phyloP scores from a whole-genome alignment of 2,329 filamentous ascomycete species.

The Coniella vitis region DNA sequence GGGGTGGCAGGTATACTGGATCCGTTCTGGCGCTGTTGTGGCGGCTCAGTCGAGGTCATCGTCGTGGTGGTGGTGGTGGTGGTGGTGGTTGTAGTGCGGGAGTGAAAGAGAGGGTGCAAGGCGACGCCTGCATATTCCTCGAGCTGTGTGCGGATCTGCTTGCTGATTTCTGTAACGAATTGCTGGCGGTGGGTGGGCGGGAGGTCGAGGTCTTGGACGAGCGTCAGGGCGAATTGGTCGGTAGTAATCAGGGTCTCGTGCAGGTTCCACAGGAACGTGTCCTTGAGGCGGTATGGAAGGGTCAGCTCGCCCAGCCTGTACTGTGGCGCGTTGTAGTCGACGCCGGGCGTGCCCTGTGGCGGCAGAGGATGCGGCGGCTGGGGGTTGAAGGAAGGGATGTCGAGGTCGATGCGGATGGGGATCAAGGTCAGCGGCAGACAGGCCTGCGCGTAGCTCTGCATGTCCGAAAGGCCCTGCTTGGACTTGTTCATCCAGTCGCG shows the following conservation, averaged over 20 bases:
- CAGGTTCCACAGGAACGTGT: conserved; percentile 96
- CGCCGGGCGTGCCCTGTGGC: conserved; percentile 40
- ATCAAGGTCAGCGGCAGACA: conserved; percentile 83
- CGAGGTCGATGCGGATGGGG: conserved; percentile 92
- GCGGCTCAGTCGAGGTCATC: conserved; percentile 4
- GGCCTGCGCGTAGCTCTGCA: conserved; percentile 58
- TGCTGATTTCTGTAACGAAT: conserved; percentile 76
- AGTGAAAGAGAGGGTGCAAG: conserved; percentile 84
- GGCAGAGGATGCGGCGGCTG: conserved; percentile 58
- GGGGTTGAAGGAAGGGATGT: conserved; percentile 72
- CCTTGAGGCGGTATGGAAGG: conserved; percentile 80
- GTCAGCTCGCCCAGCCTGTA: conserved; percentile 76
- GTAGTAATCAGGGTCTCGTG: conserved; percentile 92
- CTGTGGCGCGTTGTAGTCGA: conserved; percentile 67
- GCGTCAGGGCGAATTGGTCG: conserved; percentile 84
- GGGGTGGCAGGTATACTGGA: conserved; percentile 21
- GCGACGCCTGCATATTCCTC: conserved; percentile 96
- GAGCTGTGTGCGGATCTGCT: conserved; percentile 87
- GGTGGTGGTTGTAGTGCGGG: too few species aligned
- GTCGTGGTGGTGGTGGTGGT: too few species aligned
- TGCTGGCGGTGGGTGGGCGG: conserved; percentile 55
- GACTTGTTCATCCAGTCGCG: conserved; percentile 90
- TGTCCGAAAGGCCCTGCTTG: conserved; percentile 45
- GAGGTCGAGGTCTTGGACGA: conserved; percentile 90
- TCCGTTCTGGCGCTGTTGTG: conserved; percentile 5